Percentiles rank a stretch among this genome's conserved stretches.
Conservation (phyloP, 1,284 basidiomycete genomes). For the Cutaneotrichosporon arboriforme region DNA sequence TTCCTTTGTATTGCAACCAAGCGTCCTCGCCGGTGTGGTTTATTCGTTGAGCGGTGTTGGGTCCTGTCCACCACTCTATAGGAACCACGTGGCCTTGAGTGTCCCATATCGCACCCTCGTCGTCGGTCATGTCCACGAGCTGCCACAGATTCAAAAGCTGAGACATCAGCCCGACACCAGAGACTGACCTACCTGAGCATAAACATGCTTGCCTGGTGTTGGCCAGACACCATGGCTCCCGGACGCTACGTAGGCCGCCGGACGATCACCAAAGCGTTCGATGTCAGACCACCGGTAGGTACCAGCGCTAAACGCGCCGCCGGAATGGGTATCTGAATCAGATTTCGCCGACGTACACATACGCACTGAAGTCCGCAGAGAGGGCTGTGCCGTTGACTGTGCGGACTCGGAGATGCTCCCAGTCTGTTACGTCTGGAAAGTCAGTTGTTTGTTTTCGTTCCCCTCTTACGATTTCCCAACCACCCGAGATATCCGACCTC, state of each 20-base stretch:
- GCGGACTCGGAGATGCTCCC: conserved; percentile 40
- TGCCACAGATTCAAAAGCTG: conserved; percentile 28
- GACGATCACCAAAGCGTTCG: conserved; percentile 25
- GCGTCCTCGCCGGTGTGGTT: conserved; percentile 23
- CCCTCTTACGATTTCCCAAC: conserved; percentile 41
- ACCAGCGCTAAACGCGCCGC: conserved; percentile 33
- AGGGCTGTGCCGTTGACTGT: conserved; percentile 38
- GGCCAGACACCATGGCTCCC: conserved; percentile 46
- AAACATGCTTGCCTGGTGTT: conserved; percentile 37
- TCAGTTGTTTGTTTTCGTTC: background rate
- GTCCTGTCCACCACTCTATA: conserved; percentile 35
- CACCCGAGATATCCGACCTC: conserved; percentile 36
- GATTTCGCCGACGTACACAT: background rate
- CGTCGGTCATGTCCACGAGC: conserved; percentile 41
- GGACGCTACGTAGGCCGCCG: conserved; percentile 40
- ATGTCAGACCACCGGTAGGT: conserved; percentile 42
- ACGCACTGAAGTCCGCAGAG: conserved; percentile 42
- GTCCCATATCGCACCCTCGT: conserved; percentile 43
- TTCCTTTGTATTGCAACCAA: conserved; percentile 41
- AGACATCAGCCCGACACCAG: conserved; percentile 26
- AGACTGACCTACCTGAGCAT: conserved; percentile 31
- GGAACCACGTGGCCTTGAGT: conserved; percentile 34
- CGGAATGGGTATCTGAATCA: conserved; percentile 33
- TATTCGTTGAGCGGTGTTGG: conserved; percentile 18
- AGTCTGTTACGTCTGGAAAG: conserved; percentile 38